Conservation (phyloP, 768 basidiomycete genomes). For the Agrocybe pediades region DNA sequence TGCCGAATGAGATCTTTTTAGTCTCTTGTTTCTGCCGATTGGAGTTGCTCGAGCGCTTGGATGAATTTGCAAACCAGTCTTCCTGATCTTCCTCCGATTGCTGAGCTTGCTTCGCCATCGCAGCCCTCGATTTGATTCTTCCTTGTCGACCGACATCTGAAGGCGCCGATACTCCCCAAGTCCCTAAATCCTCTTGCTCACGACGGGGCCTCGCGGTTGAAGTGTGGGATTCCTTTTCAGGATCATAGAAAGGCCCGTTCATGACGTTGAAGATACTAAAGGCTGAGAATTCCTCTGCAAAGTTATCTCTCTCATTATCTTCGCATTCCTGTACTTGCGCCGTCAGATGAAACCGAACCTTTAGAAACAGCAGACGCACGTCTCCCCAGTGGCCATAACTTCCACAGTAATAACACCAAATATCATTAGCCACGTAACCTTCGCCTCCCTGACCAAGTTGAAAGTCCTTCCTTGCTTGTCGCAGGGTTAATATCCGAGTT, state of each 20-base stretch:
- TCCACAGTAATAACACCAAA: constrained; percentile 87
- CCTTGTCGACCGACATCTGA: constrained; percentile 68
- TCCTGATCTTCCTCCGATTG: constrained; percentile 52
- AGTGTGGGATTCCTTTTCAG: constrained; percentile 29
- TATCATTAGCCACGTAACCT: constrained; percentile 71
- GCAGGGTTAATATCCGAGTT: constrained; percentile 38
- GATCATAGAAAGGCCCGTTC: constrained; percentile 67
- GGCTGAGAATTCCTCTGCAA: constrained; percentile 61
- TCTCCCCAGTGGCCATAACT: constrained; percentile 76
- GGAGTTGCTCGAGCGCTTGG: constrained; percentile 20
- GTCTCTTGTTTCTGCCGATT: constrained; percentile 5
- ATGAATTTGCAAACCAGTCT: constrained; percentile 64
- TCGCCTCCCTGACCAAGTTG: constrained; percentile 72
- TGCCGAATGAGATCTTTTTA: constrained; percentile 39
- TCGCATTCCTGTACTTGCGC: constrained; percentile 57
- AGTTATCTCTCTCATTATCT: constrained; percentile 35
- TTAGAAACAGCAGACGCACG: constrained; percentile 43
- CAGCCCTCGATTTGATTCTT: constrained; percentile 59
- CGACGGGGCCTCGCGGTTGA: constrained; percentile 19
- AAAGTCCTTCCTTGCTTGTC: constrained; percentile 51
- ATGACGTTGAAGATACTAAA: constrained; percentile 64
- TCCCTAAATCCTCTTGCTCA: constrained; percentile 35
- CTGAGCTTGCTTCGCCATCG: constrained; percentile 50
- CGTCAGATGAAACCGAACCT: background rate
- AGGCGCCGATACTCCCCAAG: constrained; percentile 49